A percentile compares a stretch with the other conserved stretches of the same genome.
Conservation (phyloP, 2,329 filamentous ascomycete species). For the Rhytidhysteron rufulum region DNA sequence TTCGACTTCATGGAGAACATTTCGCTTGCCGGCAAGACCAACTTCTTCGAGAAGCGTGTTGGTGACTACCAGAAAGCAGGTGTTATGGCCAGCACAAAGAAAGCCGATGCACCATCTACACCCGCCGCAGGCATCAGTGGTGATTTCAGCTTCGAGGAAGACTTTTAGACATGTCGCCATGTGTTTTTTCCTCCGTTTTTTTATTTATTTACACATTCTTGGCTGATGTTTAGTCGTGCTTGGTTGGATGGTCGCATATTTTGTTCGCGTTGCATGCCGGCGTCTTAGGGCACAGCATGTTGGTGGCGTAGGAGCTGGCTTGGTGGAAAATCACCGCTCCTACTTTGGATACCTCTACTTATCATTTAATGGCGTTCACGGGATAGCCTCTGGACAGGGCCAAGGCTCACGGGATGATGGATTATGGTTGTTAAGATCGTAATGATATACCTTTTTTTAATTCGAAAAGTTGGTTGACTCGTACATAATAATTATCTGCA, state of each 20-base stretch:
- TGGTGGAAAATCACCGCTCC: slow-evolving; percentile 8
- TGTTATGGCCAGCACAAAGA: slow-evolving; percentile 91
- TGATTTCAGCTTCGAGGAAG: slow-evolving; percentile 91
- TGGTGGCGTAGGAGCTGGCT: slow-evolving; percentile 3
- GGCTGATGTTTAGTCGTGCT: slow-evolving; percentile 13
- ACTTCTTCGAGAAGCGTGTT: slow-evolving; percentile 99
- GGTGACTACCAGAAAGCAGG: slow-evolving; percentile 99
- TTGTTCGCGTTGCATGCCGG: slow-evolving; percentile 24
- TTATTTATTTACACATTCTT: slow-evolving; percentile 14
- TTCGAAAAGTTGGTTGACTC: too few species aligned
- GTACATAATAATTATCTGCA: too few species aligned
- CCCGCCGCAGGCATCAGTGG: slow-evolving; percentile 48
- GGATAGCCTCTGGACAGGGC: slow-evolving; percentile 5
- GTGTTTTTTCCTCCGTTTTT: slow-evolving; percentile 14
- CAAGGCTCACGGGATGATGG: slow-evolving; percentile 3
- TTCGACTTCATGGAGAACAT: slow-evolving; percentile 99
- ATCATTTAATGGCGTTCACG: slow-evolving; percentile 5
- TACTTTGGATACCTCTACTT: slow-evolving; percentile 22
- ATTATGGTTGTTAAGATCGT: slow-evolving; percentile 13
- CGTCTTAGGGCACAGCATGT: slow-evolving; percentile 18
- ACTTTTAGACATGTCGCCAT: slow-evolving; percentile 66
- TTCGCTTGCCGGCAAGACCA: slow-evolving; percentile 97
- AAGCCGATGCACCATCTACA: slow-evolving; percentile 45
- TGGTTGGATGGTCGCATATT: slow-evolving; percentile 17
- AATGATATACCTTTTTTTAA: slow-evolving; percentile 10